Evolutionary conservation across 805 yeast genomes (phyloP).

Genomic region (Zygoascus bituminiphila): DNA sequence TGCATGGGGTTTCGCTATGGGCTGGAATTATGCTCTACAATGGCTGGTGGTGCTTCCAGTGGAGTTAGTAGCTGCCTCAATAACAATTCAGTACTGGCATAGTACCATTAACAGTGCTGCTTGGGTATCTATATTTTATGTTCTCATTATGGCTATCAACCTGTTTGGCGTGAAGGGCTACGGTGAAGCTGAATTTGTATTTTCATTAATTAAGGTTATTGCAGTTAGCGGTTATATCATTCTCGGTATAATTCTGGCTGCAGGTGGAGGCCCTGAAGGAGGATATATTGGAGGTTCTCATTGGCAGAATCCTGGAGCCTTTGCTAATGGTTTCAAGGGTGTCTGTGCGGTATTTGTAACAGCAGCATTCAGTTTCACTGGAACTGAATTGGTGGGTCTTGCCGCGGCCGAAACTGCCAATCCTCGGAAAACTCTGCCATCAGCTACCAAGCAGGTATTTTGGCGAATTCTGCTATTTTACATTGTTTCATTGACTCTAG

Average conservation of each 20-base stretch:
- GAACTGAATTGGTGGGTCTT: slow-evolving; percentile 64
- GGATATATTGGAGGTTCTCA: slow-evolving; percentile 49
- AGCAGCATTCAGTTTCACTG: slow-evolving; percentile 71
- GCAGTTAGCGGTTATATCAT: slow-evolving; percentile 55
- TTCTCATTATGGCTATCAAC: slow-evolving; percentile 41
- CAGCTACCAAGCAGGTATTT: slow-evolving; percentile 72
- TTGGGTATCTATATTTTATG: slow-evolving; percentile 50
- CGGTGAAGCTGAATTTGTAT: slow-evolving; percentile 62
- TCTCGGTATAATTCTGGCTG: slow-evolving; percentile 40
- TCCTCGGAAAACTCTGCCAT: slow-evolving; percentile 60
- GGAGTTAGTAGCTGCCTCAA: slow-evolving; percentile 52
- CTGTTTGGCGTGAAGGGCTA: slow-evolving; percentile 49
- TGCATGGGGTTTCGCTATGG: slow-evolving; percentile 57
- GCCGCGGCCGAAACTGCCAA: slow-evolving; percentile 71
- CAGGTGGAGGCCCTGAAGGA: slow-evolving; percentile 52
- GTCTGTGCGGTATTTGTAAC: slow-evolving; percentile 65
- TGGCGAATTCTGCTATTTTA: slow-evolving; percentile 74
- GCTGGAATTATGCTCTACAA: slow-evolving; percentile 56
- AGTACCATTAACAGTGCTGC: slow-evolving; percentile 44
- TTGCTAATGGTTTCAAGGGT: slow-evolving; percentile 62
- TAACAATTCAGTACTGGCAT: slow-evolving; percentile 47
- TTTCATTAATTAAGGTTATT: slow-evolving; percentile 48
- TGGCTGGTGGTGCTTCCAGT: slow-evolving; percentile 54
- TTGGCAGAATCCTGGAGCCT: slow-evolving; percentile 56
- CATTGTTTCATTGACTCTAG: slow-evolving; percentile 46